Evolutionary conservation across 139 green algal genomes (phyloP), one percentile per base, ranked within the genome.

Genomic region (Nannochloris sp.): DNA sequence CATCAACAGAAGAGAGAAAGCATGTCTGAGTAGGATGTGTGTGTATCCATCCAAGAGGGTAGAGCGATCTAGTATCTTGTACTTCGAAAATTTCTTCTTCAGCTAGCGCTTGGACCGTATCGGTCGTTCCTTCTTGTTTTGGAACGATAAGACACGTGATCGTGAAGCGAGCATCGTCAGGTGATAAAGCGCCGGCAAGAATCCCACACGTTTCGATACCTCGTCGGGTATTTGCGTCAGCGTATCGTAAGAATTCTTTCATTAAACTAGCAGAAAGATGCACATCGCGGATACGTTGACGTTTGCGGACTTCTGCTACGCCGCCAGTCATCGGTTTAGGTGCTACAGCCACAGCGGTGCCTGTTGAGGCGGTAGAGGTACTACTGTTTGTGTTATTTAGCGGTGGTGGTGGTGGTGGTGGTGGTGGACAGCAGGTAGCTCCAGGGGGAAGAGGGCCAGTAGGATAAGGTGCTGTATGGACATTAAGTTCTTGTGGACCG

Each of bases 31-130:
- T 89, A 29, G 92, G 92, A 79, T 98, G 92, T 3, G 92, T 98
- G 80, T 98, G 92, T 61, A 98, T 96, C 92, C 92, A 98, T 39
- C 92, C 92, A 32, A 98, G 64, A 13, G 92, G 83, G 76, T 92
- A 95, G 34, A 96, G 71, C 44, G 79, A 76, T 33, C 74, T 67
- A 42, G 58, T 68, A 47, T 83, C 80, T 53, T 81, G 59, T 75
- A 77, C 71, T 39, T 93, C 86, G 59, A 92, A 95, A 15, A 96
- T 87, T 69, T 95, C 90, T 78, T 97, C 91, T 76, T 97, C 90
- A 32, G 60, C 51, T 47, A 37, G 53, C 14, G 64, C 64, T 55
- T 82, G 33, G 31, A 95, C 87, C 2, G 84, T 92, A 73, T 95
- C 87, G 4, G 68, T 78, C 9, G 86, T 92, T 60, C 87, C 87